These are phyloP conservation scores for Aspergillus clavatus DNA, from an alignment of 2,329 filamentous ascomycete species.

Conservation along the genomic window DNA sequence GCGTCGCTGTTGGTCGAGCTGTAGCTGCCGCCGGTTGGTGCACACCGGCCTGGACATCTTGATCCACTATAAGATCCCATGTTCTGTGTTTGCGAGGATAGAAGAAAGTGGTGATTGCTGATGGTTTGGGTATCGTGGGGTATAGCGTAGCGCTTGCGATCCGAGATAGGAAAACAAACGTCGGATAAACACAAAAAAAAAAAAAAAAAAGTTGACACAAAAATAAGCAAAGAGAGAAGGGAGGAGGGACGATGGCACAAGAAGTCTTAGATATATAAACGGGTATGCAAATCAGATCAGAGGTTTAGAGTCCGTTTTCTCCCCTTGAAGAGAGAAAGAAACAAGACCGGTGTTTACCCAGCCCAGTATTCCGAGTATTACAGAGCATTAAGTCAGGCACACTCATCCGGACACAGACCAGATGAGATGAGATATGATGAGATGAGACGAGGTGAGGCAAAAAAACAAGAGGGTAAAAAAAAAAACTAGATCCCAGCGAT, in stretches of 20 bases:
- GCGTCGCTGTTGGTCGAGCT: constrained; percentile 35
- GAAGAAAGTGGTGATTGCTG: not conserved
- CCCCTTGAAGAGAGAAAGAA: too few species aligned
- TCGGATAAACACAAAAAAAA: not conserved
- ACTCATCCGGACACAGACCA: too few species aligned
- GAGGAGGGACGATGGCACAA: not conserved
- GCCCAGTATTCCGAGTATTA: not conserved
- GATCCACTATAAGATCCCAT: constrained; percentile 28
- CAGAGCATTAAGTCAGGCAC: not conserved
- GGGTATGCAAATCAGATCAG: constrained; percentile 1
- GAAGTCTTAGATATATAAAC: constrained; percentile 1
- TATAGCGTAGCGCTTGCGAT: too few species aligned
- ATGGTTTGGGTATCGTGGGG: constrained; percentile 2
- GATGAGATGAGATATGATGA: too few species aligned
- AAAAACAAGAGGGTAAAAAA: not conserved
- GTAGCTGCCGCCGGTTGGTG: constrained; percentile 28
- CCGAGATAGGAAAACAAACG: not conserved
- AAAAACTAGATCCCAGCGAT: not conserved
- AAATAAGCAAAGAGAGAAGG: not conserved
- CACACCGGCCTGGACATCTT: constrained; percentile 20
- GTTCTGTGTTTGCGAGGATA: constrained; percentile 9
- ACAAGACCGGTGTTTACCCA: not conserved
- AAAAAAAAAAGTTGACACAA: not conserved
- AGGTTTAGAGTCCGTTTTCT: not conserved
- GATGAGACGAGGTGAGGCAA: not conserved